Percentiles rank a stretch among this genome's conserved stretches.
phyloP scores from a whole-genome alignment of 768 basidiomycete species.

The Calvatia gigantea region DNA sequence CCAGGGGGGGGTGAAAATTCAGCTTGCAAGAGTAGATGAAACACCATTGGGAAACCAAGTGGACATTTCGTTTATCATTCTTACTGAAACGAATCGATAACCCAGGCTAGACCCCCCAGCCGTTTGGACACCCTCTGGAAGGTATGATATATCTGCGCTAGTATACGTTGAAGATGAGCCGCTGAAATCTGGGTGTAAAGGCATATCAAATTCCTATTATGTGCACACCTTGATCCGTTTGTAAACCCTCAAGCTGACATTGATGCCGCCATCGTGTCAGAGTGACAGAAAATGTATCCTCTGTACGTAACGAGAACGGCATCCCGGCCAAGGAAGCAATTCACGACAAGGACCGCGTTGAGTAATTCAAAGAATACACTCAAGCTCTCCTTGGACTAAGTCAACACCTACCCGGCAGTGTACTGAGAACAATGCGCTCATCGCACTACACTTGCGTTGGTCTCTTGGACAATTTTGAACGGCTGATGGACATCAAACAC shows the following conservation, averaged over 20 bases:
- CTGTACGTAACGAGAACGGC: constrained; percentile 54
- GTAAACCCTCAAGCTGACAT: neutral
- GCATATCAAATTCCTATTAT: constrained; percentile 49
- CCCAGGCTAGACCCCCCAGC: constrained; percentile 53
- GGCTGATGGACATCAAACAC: constrained; percentile 64
- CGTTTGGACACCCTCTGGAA: constrained; percentile 70
- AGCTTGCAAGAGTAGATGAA: constrained; percentile 53
- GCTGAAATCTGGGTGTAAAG: constrained; percentile 13
- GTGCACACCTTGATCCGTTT: constrained; percentile 25
- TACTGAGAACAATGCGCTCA: no score
- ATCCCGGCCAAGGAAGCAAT: constrained; percentile 44
- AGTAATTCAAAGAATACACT: constrained; percentile 58
- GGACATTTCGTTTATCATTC: neutral
- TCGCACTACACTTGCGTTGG: no score
- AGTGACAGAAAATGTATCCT: constrained; percentile 69
- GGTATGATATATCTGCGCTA: constrained; percentile 24
- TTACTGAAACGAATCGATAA: no score
- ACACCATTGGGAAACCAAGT: constrained; percentile 53
- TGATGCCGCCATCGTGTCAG: constrained; percentile 26
- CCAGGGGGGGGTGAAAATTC: constrained; percentile 49
- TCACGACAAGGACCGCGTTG: constrained; percentile 56
- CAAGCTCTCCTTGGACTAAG: constrained; percentile 44
- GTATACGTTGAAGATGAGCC: neutral
- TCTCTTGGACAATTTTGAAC: constrained; percentile 69
- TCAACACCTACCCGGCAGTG: neutral